Base-by-base conservation (phyloP, 768 basidiomycete species). In the Chalciporus chontae region DNA sequence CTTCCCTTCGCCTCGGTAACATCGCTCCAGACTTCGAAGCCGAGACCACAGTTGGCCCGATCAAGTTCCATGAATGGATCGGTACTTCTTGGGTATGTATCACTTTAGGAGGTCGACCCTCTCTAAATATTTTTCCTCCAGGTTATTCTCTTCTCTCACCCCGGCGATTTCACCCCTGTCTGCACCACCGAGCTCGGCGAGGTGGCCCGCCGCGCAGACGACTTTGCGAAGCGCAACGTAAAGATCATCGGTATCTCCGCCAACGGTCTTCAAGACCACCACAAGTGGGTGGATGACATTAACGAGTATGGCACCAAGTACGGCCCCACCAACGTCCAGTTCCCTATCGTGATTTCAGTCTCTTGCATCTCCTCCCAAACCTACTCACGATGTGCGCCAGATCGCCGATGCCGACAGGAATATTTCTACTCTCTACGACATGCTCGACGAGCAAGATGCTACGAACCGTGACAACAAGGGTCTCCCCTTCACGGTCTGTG, bases 151-250 rank as follows among this genome's bases (percentile, higher is more conserved):
- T 98, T 97, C 81, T 95, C 93, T 26, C 94, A 96, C 70, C 93
- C 93, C 1, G 94, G 87, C 39, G 87, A 92, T 65, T 92, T 92
- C 65, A 90, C 88, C n/a, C 88, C 89, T 43, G 86, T 94, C 45
- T 94, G 90, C 79, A 94, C 96, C 42, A 99, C 96, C 47, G 96
- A 98, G 74, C 86, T 98, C 32, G 94, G 91, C 44, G 95, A 96
- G 68, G 94, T 96, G 39, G 87, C 96, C 43, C 85, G 91, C 55
- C 88, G 90, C 52, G 78, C 82, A 11, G 74, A 75, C 14, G 94
- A 97, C 69, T 99, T 97, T 67, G 76, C 73, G 43, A 83, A 85
- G 64, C 87, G 96, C 53, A 81, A 83, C 57, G 93, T 97, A 63
- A 97, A 98, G 73, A 78, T 95, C 54, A 92, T 94, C 55, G 93